Percentiles rank a stretch among this genome's conserved stretches.
Evolutionary conservation across 495 filamentous ascomycete species (phyloP).

Genomic region (Xylaria cubensis): DNA sequence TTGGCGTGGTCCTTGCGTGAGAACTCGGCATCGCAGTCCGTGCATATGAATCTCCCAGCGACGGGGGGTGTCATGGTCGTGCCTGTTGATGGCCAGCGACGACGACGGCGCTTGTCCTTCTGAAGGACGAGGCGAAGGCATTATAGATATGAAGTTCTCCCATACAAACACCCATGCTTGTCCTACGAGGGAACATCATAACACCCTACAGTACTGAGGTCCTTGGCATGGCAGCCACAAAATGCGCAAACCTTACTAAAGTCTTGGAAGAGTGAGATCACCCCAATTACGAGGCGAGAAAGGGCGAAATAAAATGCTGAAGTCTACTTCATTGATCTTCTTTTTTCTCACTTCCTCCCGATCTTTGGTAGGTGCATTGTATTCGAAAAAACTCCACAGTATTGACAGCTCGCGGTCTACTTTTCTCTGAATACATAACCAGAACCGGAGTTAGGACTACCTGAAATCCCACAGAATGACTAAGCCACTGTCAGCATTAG

Average conservation of each 20-base stretch:
- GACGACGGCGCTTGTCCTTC: neutral
- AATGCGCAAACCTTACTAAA: neutral
- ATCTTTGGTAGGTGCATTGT: neutral
- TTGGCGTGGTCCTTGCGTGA: slow-evolving; percentile 20
- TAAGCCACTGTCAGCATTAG: slow-evolving; percentile 7
- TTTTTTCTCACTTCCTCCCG: neutral
- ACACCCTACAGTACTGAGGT: neutral
- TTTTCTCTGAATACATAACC: neutral
- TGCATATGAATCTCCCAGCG: slow-evolving; percentile 1
- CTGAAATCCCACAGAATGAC: neutral
- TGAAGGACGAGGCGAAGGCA: neutral
- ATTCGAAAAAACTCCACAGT: neutral
- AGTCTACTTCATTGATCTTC: neutral
- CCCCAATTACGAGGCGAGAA: neutral
- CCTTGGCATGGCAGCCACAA: slow-evolving; percentile 6
- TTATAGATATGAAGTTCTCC: neutral
- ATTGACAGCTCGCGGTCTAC: neutral
- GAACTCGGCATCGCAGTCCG: slow-evolving; percentile 18
- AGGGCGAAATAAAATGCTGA: neutral
- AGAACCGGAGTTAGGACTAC: neutral
- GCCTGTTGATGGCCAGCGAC: neutral
- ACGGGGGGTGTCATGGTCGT: slow-evolving; percentile 2
- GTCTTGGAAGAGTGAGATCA: neutral
- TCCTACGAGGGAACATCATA: neutral
- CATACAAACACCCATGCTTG: neutral